phyloP scores from a whole-genome alignment of 352 stramenopile genomes.

The Globisporangium lucens region DNA sequence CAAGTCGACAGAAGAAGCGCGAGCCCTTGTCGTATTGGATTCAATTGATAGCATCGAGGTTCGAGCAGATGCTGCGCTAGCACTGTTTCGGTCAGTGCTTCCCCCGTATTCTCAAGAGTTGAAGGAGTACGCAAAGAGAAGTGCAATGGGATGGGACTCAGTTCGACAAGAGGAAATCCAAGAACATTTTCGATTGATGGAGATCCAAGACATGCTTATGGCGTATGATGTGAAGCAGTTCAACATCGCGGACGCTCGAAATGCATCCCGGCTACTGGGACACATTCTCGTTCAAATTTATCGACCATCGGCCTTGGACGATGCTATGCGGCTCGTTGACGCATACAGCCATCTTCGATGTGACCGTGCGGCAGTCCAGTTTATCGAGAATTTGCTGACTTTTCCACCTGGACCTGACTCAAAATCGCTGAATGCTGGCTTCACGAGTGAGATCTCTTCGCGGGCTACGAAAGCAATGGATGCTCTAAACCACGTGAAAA shows the following conservation, averaged over 20 bases:
- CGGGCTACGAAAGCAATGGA: constrained; percentile 21
- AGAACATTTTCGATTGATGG: constrained; percentile 66
- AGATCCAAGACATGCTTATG: constrained; percentile 75
- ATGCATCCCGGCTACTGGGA: constrained; percentile 42
- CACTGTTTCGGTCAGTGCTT: constrained; percentile 34
- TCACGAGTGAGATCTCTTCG: constrained; percentile 13
- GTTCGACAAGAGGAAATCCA: constrained; percentile 45
- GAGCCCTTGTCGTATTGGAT: constrained; percentile 31
- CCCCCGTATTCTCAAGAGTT: constrained; percentile 55
- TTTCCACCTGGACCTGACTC: constrained; percentile 12
- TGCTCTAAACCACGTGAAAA: constrained; percentile 45
- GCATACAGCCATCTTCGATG: constrained; percentile 50
- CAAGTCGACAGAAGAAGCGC: constrained; percentile 24
- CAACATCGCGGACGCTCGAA: constrained; percentile 45
- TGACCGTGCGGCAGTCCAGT: constrained; percentile 50
- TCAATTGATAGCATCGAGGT: constrained; percentile 28
- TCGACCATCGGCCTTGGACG: constrained; percentile 38
- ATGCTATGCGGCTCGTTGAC: constrained; percentile 62
- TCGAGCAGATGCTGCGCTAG: constrained; percentile 31
- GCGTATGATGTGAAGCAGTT: constrained; percentile 58
- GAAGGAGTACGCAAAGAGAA: constrained; percentile 41
- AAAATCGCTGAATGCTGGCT: background rate
- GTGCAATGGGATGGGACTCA: constrained; percentile 36
- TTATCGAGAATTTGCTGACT: constrained; percentile 61
- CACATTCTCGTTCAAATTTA: constrained; percentile 60